Evolutionary conservation across 495 filamentous ascomycete species (phyloP).

Genomic region (Neohortaea acidophila): DNA sequence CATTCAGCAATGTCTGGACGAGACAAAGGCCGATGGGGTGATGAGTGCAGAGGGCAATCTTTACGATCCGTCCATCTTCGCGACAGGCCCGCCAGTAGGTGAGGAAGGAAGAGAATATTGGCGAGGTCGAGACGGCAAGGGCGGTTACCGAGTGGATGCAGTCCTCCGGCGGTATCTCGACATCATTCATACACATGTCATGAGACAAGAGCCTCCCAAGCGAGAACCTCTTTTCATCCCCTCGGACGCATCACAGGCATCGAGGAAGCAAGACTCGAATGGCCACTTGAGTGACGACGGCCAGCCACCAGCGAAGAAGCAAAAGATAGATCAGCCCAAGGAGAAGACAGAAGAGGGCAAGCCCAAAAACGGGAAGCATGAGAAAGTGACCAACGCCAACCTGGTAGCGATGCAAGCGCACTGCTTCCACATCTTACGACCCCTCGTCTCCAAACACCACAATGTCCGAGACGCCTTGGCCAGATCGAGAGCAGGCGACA

Average conservation of each 20-base stretch:
- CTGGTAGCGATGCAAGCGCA: constrained; percentile 77
- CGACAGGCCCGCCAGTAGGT: constrained; percentile 44
- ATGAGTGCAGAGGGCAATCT: constrained; percentile 95
- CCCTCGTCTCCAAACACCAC: constrained; percentile 60
- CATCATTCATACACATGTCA: constrained; percentile 63
- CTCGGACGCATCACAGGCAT: constrained; percentile 32
- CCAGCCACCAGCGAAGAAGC: constrained; percentile 9
- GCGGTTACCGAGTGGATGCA: constrained; percentile 81
- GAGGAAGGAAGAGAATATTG: constrained; percentile 65
- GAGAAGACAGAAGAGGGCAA: constrained; percentile 39
- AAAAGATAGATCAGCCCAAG: constrained; percentile 29
- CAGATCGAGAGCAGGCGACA: constrained; percentile 45
- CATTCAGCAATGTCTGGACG: constrained; percentile 59
- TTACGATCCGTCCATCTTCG: constrained; percentile 78
- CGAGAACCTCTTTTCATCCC: constrained; percentile 61
- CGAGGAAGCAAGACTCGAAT: constrained; percentile 2
- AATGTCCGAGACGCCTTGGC: constrained; percentile 73
- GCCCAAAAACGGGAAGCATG: constrained; percentile 27
- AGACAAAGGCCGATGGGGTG: constrained; percentile 80
- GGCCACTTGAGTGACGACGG: constrained; percentile 16
- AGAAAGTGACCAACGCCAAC: constrained; percentile 47
- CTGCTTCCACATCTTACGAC: constrained; percentile 78
- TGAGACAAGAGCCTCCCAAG: constrained; percentile 43
- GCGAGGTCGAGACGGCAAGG: constrained; percentile 62
- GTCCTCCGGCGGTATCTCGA: constrained; percentile 78